Base-by-base conservation (phyloP, 768 basidiomycete species). In the Psilocybe tampanensis region DNA sequence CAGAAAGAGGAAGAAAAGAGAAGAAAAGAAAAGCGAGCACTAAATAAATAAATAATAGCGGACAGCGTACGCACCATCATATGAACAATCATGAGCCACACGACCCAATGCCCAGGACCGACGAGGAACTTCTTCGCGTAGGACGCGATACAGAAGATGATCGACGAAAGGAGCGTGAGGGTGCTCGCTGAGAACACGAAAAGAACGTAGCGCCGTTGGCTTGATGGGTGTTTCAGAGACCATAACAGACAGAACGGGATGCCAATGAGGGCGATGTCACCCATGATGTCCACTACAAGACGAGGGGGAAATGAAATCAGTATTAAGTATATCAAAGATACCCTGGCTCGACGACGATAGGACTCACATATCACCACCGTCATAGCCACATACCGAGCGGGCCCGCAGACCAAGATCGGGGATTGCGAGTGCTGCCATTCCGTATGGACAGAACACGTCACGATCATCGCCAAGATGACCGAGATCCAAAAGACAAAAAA, bases 171-270 rank as follows among this genome's bases (percentile, higher is more conserved):
- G 3, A 53, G 22, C 6, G 58, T 59, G 11, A 59, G 7, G 33
- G 54, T 18, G 42, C 58, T 59, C 9, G 58, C 47, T 12, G 58
- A 59, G 22, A 59, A 59, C 2, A 59, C 53, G 29, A 55, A n/a
- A 3, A 41, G 58, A 15, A 59, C 53, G 17, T 48, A 26, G 7
- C 52, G 41, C 8, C 52, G 58, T 4, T 55, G 47, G 18, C 45
- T 22, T 26, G 47, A 26, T 9, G 50, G 52, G 17, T 45, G 29
- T 29, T 29, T 29, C 29, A 5, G 36, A 13, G 44, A 15, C 58
- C 58, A 55, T 17, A 59, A 29, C 18, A 24, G 42, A 51, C 54
- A 34, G 2, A 59, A 23, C 5, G 53, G 58, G 33, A 59, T 26
- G 2, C 42, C 29, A 19, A 59, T 45, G 21, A 58, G 22, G 4